Evolutionary conservation across 192 early-diverging fungal genomes (phyloP), one percentile per base, ranked within the genome.

Genomic region (Coemansia sp.): DNA sequence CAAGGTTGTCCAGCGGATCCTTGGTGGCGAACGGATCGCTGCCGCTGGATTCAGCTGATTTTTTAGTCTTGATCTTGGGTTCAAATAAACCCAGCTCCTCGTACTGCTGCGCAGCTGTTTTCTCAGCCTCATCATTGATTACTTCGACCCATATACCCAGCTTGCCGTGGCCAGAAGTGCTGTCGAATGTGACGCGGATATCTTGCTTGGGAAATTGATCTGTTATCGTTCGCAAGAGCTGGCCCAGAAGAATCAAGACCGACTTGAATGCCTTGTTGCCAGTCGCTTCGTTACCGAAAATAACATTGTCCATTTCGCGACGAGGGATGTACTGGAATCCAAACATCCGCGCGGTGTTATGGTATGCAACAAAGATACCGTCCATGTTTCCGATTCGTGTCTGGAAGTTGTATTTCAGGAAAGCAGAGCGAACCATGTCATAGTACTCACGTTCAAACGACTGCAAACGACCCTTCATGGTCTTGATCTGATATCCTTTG

Each of bases 311-410:
- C 89, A 98, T 94, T 63, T 93, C 88, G 33, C 87, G 86, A 30
- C 92, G 69, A 5, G 89, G 80, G 10, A 98, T 85, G 64, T 96
- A 98, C 80, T 98, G 92, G 73, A 98, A 98, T 18, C 96, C 96
- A 87, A 98, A 96, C 42, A 96, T 86, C 58, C 85, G 85, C 17
- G 85, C 81, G 10, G 94, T 96, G 73, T 95, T 98, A 78, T 98
- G 96, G 69, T 93, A 96, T 2, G 88, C 86, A 1, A 98, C 92
- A 68, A 98, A 89, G 4, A 96, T 89, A 1, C 96, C 96, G 68
- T 96, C 94, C 96, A 98, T 98, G 61, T 90, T 87, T 3, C 96
- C 96, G 48, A 98, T 95, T 5, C 94, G 89, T 2, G 86, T 92
- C 80, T 98, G 96, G 55, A 96, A 89, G 75, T 89, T 95, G 77